Base-by-base conservation (phyloP, 345 rosid genomes). In the Eucalyptus pumila region DNA sequence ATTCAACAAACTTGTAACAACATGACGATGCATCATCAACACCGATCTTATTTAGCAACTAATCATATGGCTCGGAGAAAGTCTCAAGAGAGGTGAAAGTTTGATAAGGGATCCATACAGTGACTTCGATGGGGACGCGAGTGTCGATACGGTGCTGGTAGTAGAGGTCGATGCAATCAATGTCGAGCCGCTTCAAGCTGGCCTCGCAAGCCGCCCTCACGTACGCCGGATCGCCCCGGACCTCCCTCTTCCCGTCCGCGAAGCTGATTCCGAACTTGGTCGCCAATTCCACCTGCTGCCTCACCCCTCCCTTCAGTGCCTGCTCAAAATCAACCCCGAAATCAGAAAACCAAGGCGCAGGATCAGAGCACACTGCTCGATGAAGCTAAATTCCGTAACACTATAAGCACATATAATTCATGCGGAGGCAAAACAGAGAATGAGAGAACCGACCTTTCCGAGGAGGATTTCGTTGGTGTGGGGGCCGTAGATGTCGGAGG, bases 141-240 rank as follows among this genome's bases (percentile, higher is more conserved):
- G 92, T 93, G 83, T 95, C 96, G 37, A 94, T 88, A 13, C 95
- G 90, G 87, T 95, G 96, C 87, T 94, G 96, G 87, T 94, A 94
- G 89, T 93, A 95, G 86, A 95, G 97, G 90, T 95, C 96, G 87
- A 95, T 92, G 80, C 76, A 94, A 45, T 88, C 92, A 81, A 93
- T 92, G 19, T 91, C 90, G 62, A 95, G 96, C 86, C 96, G 92
- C 85, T 88, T 94, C 93, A 95, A 92, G 86, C 96, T 95, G 24
- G 88, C 95, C 87, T 95, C 96, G 80, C 96, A 95, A 87, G 95
- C 92, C 67, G 91, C 89, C 80, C 95, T 91, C 7, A 94, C 95
- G 88, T 95, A 94, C 80, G 91, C 91, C 4, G 97, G 96, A 88
- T 95, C 96, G 13, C 96, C 97, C 6, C 90, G 89, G 12, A 93